Conservation (phyloP, 495 filamentous ascomycete species). For the Trichoderma reesei region DNA sequence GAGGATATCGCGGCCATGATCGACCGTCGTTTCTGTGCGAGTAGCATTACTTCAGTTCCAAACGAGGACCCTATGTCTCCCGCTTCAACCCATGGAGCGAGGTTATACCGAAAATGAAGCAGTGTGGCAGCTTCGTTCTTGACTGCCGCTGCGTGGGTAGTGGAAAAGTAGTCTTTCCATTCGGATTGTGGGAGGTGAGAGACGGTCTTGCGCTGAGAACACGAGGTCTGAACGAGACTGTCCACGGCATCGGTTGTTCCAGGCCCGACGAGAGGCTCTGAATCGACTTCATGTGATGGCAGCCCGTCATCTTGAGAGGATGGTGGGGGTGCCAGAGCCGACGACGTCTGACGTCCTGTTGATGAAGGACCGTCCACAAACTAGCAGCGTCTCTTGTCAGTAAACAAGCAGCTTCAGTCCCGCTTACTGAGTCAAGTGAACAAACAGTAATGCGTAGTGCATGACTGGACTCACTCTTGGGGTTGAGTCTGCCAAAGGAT, state of each 20-base stretch:
- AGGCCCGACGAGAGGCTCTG: not conserved
- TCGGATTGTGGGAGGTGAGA: not conserved
- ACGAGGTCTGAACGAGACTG: not conserved
- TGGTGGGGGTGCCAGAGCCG: not conserved
- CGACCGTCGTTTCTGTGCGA: not conserved
- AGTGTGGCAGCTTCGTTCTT: not conserved
- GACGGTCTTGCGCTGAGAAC: not conserved
- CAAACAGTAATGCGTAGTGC: not conserved
- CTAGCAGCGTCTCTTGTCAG: not conserved
- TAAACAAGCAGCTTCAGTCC: not conserved
- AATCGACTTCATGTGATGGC: not conserved
- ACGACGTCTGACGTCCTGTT: not conserved
- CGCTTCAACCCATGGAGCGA: not conserved
- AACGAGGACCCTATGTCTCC: not conserved
- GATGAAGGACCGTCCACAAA: not conserved
- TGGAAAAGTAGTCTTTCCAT: not conserved
- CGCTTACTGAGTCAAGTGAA: not conserved
- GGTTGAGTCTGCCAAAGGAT: not conserved
- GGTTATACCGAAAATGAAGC: not conserved
- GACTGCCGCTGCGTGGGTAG: not conserved
- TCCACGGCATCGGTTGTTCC: not conserved
- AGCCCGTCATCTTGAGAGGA: not conserved
- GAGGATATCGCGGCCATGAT: not conserved
- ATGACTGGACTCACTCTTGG: not conserved
- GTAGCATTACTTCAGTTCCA: not conserved